These are phyloP conservation scores for Botrytis cinerea DNA, from an alignment of 2,329 filamentous ascomycete species.

Conservation along the genomic window DNA sequence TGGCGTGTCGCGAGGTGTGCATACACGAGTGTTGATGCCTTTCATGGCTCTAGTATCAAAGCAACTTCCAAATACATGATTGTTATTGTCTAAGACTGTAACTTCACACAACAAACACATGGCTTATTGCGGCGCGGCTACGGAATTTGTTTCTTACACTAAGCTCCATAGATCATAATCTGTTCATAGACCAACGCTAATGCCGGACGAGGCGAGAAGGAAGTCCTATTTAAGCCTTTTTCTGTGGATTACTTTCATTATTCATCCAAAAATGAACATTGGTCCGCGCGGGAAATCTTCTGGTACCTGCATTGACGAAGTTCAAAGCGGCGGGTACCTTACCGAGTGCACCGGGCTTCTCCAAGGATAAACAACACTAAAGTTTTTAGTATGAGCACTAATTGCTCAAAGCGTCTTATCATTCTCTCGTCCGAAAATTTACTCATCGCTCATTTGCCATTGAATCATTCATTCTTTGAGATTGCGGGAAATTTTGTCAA, in stretches of 20 bases:
- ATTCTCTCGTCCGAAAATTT: background rate
- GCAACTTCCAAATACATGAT: background rate
- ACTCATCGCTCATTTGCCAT: background rate
- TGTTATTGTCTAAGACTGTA: background rate
- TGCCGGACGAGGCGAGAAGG: background rate
- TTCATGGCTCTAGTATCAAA: background rate
- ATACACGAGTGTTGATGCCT: background rate
- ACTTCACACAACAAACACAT: background rate
- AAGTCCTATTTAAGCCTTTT: background rate
- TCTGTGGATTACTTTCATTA: background rate
- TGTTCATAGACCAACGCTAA: background rate
- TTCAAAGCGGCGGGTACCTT: slow-evolving; percentile 11
- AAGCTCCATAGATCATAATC: background rate
- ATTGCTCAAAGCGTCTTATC: slow-evolving; percentile 14
- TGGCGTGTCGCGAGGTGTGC: background rate
- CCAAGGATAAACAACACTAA: background rate
- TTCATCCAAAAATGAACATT: background rate
- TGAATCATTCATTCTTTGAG: background rate
- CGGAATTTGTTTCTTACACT: background rate
- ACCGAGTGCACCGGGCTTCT: background rate
- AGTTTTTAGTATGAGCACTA: slow-evolving; percentile 4
- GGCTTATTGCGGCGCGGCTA: background rate
- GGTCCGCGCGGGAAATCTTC: background rate
- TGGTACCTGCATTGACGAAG: background rate
- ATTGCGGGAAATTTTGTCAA: background rate